These are phyloP conservation scores for Metschnikowia bowlesiae DNA, from an alignment of 805 yeast genomes.

Conservation along the genomic window DNA sequence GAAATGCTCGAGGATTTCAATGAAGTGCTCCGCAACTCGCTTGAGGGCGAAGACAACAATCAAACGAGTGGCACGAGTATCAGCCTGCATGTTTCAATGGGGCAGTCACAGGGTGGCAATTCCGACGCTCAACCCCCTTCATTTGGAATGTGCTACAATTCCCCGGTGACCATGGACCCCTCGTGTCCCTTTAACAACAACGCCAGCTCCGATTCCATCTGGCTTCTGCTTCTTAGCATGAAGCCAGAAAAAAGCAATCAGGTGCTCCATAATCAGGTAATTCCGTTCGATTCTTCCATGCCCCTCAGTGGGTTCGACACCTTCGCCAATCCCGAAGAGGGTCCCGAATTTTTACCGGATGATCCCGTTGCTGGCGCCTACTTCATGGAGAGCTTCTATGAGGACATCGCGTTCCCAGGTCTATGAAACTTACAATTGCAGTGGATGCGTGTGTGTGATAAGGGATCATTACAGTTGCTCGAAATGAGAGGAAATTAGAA, in stretches of 20 bases:
- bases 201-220: constrained; percentile 8
- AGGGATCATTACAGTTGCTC: no score
- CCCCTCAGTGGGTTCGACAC: constrained; percentile 3
- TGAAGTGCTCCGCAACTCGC: constrained; percentile 5
- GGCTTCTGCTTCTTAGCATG: constrained; percentile 15
- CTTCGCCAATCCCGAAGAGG: neutral
- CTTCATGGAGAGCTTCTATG: constrained; percentile 10
- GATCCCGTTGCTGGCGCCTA: constrained; percentile 6
- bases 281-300: constrained; percentile 6
- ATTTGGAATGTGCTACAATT: neutral
- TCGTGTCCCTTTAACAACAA: neutral
- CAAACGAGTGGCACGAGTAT: neutral
- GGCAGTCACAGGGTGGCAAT: neutral
- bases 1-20: constrained; percentile 16
- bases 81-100: neutral
- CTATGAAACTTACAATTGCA: no score
- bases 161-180: neutral
- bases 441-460: no score
- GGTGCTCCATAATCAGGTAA: constrained; percentile 4
- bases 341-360: constrained; percentile 3
- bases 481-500: no score
- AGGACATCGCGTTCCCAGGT: neutral
- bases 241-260: constrained; percentile 13
- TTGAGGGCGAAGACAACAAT: constrained; percentile 4
- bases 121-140: neutral